phyloP scores from a whole-genome alignment of 164 flowering plant species.

The Macadamia integrifolia region DNA sequence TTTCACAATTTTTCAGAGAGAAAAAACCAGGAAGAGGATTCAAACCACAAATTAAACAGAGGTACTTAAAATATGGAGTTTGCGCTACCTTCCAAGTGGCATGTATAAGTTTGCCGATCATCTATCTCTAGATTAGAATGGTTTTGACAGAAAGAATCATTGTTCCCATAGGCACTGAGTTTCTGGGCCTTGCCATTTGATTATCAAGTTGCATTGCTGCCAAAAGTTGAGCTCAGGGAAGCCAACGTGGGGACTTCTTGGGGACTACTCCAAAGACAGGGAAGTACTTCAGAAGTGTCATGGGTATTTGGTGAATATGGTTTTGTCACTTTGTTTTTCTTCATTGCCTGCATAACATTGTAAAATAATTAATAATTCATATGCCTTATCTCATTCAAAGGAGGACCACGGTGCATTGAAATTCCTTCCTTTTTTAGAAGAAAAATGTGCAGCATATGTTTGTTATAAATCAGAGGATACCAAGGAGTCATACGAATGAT shows the following conservation, averaged over 20 bases:
- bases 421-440: no score
- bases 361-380: neutral
- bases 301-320: slow-evolving; percentile 74
- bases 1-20: no score
- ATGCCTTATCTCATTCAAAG: no score
- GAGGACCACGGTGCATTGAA: neutral
- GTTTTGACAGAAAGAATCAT: neutral
- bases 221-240: slow-evolving; percentile 58
- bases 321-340: slow-evolving; percentile 57
- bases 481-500: neutral
- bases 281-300: slow-evolving; percentile 24
- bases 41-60: no score
- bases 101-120: neutral
- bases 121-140: neutral
- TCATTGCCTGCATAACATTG: slow-evolving; percentile 43
- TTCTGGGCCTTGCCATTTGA: neutral
- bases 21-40: no score
- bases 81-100: neutral
- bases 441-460: neutral
- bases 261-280: slow-evolving; percentile 39
- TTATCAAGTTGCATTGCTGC: slow-evolving; percentile 38
- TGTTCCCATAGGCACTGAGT: neutral
- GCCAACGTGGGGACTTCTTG: slow-evolving; percentile 51
- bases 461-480: no score
- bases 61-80: no score